Evolutionary conservation across 306 rosid species (phyloP).

Genomic region (Cucurbita maxima): DNA sequence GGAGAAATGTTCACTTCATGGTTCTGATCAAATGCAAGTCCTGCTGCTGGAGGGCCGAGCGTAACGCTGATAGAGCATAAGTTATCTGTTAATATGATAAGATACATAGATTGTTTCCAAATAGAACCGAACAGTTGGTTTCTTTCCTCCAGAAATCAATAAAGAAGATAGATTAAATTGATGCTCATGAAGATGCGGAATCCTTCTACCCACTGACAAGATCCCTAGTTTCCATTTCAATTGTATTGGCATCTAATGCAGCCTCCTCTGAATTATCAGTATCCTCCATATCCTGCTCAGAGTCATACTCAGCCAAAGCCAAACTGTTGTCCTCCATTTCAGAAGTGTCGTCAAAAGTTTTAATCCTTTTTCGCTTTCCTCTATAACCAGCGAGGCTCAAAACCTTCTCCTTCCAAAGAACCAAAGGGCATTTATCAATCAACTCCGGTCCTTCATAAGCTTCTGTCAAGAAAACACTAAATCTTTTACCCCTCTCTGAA

Average conservation of each 20-base stretch:
- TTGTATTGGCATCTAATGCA: not conserved
- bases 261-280: slow-evolving; percentile 20
- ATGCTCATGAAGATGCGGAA: slow-evolving; percentile 23
- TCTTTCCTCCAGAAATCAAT: not conserved
- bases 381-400: slow-evolving; percentile 35
- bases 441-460: slow-evolving; percentile 64
- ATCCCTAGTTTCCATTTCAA: slow-evolving; percentile 18
- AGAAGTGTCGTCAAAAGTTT: slow-evolving; percentile 31
- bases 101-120: not conserved
- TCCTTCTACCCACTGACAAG: slow-evolving; percentile 22
- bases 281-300: slow-evolving; percentile 31
- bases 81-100: not conserved
- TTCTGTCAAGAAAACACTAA: slow-evolving; percentile 60
- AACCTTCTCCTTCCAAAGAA: slow-evolving; percentile 64
- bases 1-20: not conserved
- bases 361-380: slow-evolving; percentile 56
- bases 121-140: not conserved
- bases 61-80: not conserved
- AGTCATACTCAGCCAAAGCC: slow-evolving; percentile 15
- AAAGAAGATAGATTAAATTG: not conserved
- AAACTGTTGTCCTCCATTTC: slow-evolving; percentile 38
- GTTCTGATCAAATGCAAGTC: not conserved
- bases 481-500: slow-evolving; percentile 89
- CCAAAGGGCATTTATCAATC: slow-evolving; percentile 61
- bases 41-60: not conserved